Evolutionary conservation across 2,329 filamentous ascomycete genomes (phyloP), one percentile per base, ranked within the genome.

Genomic region (Diplodia seriata): DNA sequence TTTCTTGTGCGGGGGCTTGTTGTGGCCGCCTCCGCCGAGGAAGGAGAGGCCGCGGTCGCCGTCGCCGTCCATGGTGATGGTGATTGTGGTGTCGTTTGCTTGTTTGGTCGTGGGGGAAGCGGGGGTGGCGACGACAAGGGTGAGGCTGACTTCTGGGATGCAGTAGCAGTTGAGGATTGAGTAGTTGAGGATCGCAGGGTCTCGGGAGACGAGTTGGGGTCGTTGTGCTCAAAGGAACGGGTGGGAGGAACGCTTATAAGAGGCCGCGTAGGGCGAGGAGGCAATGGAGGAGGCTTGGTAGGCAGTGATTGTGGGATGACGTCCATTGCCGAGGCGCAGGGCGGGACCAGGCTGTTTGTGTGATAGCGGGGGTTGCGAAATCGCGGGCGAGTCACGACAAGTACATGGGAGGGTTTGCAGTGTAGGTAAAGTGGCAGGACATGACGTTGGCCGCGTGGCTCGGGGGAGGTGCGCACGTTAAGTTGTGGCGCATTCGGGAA

Each of bases 401-500:
- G n/a, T 11, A 14, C 14, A 26, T 15, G 31, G 54, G 26, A 40
- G 31, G 59, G 36, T 63, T 51, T 36, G 43, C 40, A 26, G 57
- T 26, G 23, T 26, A 26, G 3, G 23, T 26, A 26, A 26, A 26
- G 26, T 62, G 47, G 33, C 26, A 63, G 18, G 43, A 38, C 29
- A 63, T 63, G 59, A 51, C 59, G 59, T 38, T 51, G 59, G 59
- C 59, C 43, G 47, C 59, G 59, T 51, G 43, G 59, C 59, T 63
- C 47, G 5, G n/a, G 43, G 40, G 40, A 15, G 15, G 12, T 20
- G 43, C 57, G 57, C 59, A 51, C 7, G 38, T 49, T n/a, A 20
- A 20, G 38, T 43, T 63, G 59, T 51, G 47, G 59, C 59, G 59
- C 59, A 63, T 31, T n/a, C 43, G 26, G 57, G 57, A n/a, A 20